Evolutionary conservation across 192 early-diverging fungal genomes (phyloP).

Genomic region (Diversispora eburnea): DNA sequence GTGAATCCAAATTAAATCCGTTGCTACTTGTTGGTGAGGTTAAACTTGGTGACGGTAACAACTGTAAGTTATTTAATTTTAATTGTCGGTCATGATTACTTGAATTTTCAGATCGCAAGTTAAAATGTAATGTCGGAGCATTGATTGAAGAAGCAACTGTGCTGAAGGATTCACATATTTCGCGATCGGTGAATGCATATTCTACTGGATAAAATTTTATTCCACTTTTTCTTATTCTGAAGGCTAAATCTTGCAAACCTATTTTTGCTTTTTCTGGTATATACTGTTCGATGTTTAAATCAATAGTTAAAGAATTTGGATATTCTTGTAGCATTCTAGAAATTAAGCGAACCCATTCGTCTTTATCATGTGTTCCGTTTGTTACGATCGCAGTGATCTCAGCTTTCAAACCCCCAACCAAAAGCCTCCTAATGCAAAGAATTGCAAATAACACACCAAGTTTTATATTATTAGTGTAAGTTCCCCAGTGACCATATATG

Average conservation of each 20-base stretch:
- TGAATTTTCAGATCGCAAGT: background rate
- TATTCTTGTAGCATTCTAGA: constrained; percentile 23
- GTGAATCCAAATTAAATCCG: constrained; percentile 3
- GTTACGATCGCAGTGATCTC: background rate
- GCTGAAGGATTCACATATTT: constrained; percentile 22
- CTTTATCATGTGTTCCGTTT: background rate
- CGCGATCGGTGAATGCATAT: constrained; percentile 25
- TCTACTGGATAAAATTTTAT: constrained; percentile 25
- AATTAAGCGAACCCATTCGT: constrained; percentile 26
- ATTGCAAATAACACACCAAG: constrained; percentile 15
- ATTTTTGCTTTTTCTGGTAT: background rate
- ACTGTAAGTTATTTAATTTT: background rate
- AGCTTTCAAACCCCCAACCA: background rate
- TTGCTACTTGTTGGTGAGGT: background rate
- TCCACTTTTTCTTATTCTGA: constrained; percentile 1
- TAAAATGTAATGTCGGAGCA: constrained; percentile 4
- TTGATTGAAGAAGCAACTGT: background rate
- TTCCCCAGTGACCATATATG: constrained; percentile 3
- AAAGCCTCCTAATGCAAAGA: constrained; percentile 11
- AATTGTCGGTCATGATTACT: background rate
- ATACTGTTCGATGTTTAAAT: constrained; percentile 4
- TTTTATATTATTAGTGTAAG: constrained; percentile 6
- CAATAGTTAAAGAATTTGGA: constrained; percentile 10
- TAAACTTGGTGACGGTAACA: background rate
- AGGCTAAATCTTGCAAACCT: background rate